Evolutionary conservation across 306 rosid genomes (phyloP).

Genomic region (Vicia sativa): DNA sequence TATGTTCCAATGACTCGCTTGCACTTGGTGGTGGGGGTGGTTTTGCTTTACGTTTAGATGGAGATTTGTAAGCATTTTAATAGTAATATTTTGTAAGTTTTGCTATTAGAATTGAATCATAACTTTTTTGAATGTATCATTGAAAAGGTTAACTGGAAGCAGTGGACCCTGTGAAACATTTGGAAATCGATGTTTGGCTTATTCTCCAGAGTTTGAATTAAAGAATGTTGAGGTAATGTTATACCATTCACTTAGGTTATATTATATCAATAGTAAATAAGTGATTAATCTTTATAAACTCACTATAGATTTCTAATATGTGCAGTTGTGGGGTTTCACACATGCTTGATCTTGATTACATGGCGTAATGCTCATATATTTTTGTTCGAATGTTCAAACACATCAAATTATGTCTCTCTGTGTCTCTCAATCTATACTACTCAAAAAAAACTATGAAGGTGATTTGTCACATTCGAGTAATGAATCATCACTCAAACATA

Average conservation of each 20-base stretch:
- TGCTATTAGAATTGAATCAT: neutral
- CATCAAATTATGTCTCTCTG: neutral
- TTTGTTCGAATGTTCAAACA: neutral
- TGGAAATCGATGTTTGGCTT: constrained; percentile 82
- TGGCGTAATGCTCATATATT: constrained; percentile 21
- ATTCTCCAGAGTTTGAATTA: constrained; percentile 78
- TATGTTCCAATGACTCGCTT: constrained; percentile 73
- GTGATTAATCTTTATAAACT: neutral
- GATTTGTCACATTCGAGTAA: too few relatives aligned
- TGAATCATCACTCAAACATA: too few relatives aligned
- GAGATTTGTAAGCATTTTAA: constrained; percentile 76
- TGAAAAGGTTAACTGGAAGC: constrained; percentile 74
- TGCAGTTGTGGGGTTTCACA: constrained; percentile 90
- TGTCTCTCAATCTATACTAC: neutral
- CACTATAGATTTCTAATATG: constrained; percentile 2
- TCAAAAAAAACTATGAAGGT: too few relatives aligned
- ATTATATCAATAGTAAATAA: neutral
- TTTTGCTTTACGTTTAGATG: constrained; percentile 84
- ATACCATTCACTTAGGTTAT: neutral
- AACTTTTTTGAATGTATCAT: constrained; percentile 34
- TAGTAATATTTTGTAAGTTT: neutral
- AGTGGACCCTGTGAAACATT: constrained; percentile 89
- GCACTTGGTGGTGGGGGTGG: constrained; percentile 93
- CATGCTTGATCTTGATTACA: constrained; percentile 65
- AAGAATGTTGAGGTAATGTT: constrained; percentile 88